Evolutionary conservation across 2,329 filamentous ascomycete species (phyloP), one percentile per base, ranked within the genome.

Genomic region (Malbranchea zuffiana): DNA sequence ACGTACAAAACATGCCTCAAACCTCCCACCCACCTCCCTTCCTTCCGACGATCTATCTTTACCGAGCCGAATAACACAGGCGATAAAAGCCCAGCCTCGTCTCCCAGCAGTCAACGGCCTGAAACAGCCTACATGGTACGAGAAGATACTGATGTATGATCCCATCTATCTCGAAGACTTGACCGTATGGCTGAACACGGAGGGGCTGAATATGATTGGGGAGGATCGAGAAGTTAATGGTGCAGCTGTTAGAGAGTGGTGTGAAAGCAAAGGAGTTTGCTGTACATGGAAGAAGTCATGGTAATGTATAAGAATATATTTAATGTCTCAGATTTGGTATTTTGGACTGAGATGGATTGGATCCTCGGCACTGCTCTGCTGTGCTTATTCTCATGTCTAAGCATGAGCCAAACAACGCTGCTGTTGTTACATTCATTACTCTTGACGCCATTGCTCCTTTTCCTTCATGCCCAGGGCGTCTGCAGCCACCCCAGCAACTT

Each of bases 101-200:
- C 42, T 44, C 11, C 37, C 39, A 15, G 35, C 58, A 4, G 57
- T 58, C 2, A 59, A 55, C 6, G 54, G 69, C 39, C 53, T 56
- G 5, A 55, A 50, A 4, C 51, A 55, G 2, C 69, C 67, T 2
- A 85, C 75, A 2, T 96, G 87, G 83, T 71, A 92, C 49, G 85
- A 96, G 59, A 92, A 86, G 61, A 95, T 98, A 31, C 66, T 96
- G 4, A 74, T 96, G 55, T 96, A 92, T 54, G 87, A 96, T 50
- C 85, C 88, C 0, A 80, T 98, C 28, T 70, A 90, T 1, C 60
- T 95, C 0, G 88, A 96, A 59, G 86, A 95, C 46, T 65, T 98
- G 10, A 73, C 87, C 0, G 61, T 65, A 0, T 96, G 86, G 82
- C 61, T 96, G 11, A 95, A 94, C 48, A 70, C 70, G 3, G 80